phyloP scores from a whole-genome alignment of 2,329 filamentous ascomycete genomes.

The Tolypocladium cylindrosporum region DNA sequence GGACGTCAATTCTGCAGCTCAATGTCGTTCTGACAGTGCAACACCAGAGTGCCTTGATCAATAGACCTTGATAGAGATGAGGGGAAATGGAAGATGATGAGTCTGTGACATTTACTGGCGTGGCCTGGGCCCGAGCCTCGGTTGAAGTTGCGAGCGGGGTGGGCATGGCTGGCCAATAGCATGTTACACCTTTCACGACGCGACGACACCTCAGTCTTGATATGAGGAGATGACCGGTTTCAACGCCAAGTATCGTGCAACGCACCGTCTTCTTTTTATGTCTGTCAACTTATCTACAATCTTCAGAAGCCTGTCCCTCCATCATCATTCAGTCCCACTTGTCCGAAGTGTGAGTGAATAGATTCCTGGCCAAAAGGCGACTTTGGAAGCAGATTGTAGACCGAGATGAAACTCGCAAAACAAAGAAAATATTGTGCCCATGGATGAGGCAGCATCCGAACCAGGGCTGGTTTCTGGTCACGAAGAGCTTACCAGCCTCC shows the following conservation, averaged over 20 bases:
- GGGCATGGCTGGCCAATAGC: slow-evolving; percentile 7
- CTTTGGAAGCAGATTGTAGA: neutral
- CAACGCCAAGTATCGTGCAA: neutral
- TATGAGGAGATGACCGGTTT: neutral
- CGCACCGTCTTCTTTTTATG: neutral
- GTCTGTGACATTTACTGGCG: neutral
- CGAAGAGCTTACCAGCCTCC: slow-evolving; percentile 2
- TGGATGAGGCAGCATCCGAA: neutral
- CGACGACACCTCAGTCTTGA: neutral
- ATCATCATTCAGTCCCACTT: neutral
- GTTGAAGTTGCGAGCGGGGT: neutral
- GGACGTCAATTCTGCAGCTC: neutral
- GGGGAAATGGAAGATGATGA: neutral
- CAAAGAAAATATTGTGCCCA: neutral
- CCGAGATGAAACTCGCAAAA: neutral
- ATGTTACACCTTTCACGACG: slow-evolving; percentile 7
- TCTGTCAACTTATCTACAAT: neutral
- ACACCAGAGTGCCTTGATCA: no score
- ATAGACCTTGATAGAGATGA: neutral
- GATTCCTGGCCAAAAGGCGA: no score
- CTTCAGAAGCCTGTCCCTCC: neutral
- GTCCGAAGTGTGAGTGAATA: neutral
- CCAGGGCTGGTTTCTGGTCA: neutral
- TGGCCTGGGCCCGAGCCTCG: neutral
- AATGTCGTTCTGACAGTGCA: neutral